A percentile compares a stretch with the other conserved stretches of the same genome.
Evolutionary conservation across 331 rosid species (phyloP).

Genomic region (Ulmus americana): DNA sequence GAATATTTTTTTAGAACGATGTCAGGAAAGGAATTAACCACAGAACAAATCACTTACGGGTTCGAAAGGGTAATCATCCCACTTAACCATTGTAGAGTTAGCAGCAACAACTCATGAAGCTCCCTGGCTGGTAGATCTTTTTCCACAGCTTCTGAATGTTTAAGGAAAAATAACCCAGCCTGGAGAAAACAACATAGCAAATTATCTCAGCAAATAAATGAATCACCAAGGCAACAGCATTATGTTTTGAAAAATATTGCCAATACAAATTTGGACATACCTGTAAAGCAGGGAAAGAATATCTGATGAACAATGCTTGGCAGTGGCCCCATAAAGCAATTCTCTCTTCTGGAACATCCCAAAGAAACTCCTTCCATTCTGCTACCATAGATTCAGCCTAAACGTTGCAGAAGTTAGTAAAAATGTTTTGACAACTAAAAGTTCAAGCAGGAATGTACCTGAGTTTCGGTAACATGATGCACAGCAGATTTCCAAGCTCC

Average conservation of each 20-base stretch:
- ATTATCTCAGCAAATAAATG: constrained; percentile 21
- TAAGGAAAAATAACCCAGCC: constrained; percentile 97
- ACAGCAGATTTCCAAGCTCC: constrained; percentile 67
- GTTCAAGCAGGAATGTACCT: constrained; percentile 53
- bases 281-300: constrained; percentile 86
- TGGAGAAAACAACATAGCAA: constrained; percentile 35
- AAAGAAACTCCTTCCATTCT: constrained; percentile 96
- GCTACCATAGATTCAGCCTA: constrained; percentile 98
- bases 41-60: constrained; percentile 52
- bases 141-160: constrained; percentile 94
- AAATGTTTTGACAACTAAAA: neutral
- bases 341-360: constrained; percentile 99
- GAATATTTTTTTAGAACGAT: constrained; percentile 15
- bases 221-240: constrained; percentile 2
- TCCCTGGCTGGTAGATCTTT: constrained; percentile 94
- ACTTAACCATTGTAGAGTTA: constrained; percentile 93
- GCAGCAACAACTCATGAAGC: constrained; percentile 83
- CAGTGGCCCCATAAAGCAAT: constrained; percentile 93
- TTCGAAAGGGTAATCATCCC: constrained; percentile 79
- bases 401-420: neutral
- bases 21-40: constrained; percentile 18
- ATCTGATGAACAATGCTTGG: constrained; percentile 80
- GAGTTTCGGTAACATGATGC: constrained; percentile 92
- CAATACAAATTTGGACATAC: constrained; percentile 37
- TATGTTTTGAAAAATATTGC: constrained; percentile 17